Base-by-base conservation (phyloP, 768 basidiomycete genomes). In the Rhodotorula sphaerocarpa region DNA sequence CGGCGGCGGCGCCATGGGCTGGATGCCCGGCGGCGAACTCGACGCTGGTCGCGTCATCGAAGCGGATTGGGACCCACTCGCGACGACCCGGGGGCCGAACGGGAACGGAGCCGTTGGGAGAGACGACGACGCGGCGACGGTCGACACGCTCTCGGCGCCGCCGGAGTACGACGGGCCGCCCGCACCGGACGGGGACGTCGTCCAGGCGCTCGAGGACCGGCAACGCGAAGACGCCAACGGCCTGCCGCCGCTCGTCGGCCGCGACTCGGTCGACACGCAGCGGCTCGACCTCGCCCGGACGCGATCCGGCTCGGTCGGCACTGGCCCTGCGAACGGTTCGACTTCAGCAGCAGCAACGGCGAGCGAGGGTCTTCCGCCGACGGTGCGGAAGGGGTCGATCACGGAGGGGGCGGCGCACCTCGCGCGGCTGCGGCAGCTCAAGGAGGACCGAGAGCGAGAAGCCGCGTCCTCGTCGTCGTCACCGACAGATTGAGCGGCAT, bases 31-130 rank as follows among this genome's bases (percentile, higher is more conserved):
- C 10, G 46, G 28, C 18, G 67, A 63, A 48, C 50, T 69, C 39
- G 67, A 69, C 43, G 67, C 67, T 1, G 67, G 67, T 1, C 28
- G 67, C 30, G 50, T 69, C 18, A 41, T 67, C 33, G 61, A 43
- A 1, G 57, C 66, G 12, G 23, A 18, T 1, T 55, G 3, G 5
- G 63, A 65, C 36, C 63, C 63, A 18, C 42, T 31, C 7, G 42
- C 39, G 28, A 5, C 34, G 21, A 34, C 10, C 20, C 6, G 14
- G 2, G 27, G 7, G 9, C 21, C 28, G 14, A 10, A 5, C 3
- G 45, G 28, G 20, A 43, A 43, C 42, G 36, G n/a, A n/a, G n/a
- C 16, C 36, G 2, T 23, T 28, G 25, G 28, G 20, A 12, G 7
- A 7, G 43, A 7, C 12, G 20, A 44, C 30, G 42, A 6, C 46